Evolutionary conservation across 2,329 filamentous ascomycete species (phyloP), one percentile per base, ranked within the genome.

Genomic region (Aureobasidium lini): DNA sequence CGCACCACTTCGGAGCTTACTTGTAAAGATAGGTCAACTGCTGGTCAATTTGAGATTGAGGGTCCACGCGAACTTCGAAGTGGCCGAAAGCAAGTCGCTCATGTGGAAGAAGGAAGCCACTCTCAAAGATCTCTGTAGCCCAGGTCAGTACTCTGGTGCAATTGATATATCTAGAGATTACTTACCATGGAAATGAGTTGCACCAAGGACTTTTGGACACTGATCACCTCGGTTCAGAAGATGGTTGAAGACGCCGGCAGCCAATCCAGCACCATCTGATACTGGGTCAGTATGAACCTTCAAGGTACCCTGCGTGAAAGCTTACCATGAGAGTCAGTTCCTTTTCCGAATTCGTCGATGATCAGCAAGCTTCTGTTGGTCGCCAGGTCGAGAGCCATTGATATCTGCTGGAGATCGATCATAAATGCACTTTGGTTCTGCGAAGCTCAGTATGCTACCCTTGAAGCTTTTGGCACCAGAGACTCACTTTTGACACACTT

Each of bases 261-360:
- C 83, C 6, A 88, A 72, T 0, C 85, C 85, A 1, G 84, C 84
- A 28, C 85, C 85, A 70, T 87, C 84, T 80, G 59, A 57, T 16
- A 15, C 8, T 28, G 23, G 29, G 34, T 15, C 50, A 54, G 28
- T 40, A 44, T 16, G 63, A 40, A 31, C 57, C 9, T 50, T 29
- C 8, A 44, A 44, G 7, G 9, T 60, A 16, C 15, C 40, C 29
- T 6, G 7, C 16, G 11, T n/a, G 28, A 11, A 13, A 13, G 6
- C 57, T n/a, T 62, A 78, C 78, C 78, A 61, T 77, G 78, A 11
- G 81, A 79, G 61, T 85, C 82, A 0, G 85, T 87, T 2, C 85
- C 85, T 70, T 87, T 88, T 1, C 85, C 85, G 66, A 99, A 97
- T 68, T 99, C 94, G 66, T 99, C 94, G 46, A 97, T 84, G n/a